Conservation (phyloP, 2,329 filamentous ascomycete genomes). For the Nothopassalora personata region DNA sequence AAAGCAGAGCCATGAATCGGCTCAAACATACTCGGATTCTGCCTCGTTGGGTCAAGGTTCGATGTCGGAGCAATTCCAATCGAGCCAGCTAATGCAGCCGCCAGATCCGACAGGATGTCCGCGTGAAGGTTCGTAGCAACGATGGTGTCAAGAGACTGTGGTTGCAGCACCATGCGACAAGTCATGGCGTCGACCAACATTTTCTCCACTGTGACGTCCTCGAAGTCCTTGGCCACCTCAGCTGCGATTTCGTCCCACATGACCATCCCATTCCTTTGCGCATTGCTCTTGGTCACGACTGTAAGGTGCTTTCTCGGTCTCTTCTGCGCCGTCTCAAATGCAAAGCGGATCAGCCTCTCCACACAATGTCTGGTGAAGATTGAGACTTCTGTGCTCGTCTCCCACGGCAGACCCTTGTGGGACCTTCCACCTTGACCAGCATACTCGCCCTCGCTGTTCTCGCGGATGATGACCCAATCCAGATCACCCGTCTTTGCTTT, state of each 20-base stretch:
- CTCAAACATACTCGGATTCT: conserved; percentile 59
- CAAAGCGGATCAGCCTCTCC: conserved; percentile 57
- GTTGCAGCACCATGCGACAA: conserved; percentile 57
- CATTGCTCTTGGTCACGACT: conserved; percentile 62
- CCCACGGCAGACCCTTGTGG: conserved; percentile 55
- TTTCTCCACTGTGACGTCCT: conserved; percentile 57
- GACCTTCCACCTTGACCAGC: conserved; percentile 60
- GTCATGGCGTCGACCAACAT: conserved; percentile 66
- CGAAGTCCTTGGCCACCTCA: conserved; percentile 52
- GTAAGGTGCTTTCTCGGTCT: conserved; percentile 55
- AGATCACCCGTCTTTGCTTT: conserved; percentile 53
- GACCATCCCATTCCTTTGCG: conserved; percentile 62
- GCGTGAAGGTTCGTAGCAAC: conserved; percentile 59
- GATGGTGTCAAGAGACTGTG: conserved; percentile 56
- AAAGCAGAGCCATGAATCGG: conserved; percentile 54
- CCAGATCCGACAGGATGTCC: conserved; percentile 66
- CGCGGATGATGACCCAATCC: conserved; percentile 62
- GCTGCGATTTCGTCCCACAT: conserved; percentile 61
- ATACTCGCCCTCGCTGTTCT: conserved; percentile 64
- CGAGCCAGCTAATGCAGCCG: conserved; percentile 63
- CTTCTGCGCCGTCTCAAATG: conserved; percentile 55
- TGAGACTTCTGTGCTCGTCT: conserved; percentile 57
- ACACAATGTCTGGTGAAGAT: conserved; percentile 59
- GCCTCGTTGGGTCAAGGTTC: conserved; percentile 60
- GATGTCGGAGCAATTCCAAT: conserved; percentile 68